Conservation (phyloP, 495 filamentous ascomycete genomes). For the Talaromyces nanjingensis region DNA sequence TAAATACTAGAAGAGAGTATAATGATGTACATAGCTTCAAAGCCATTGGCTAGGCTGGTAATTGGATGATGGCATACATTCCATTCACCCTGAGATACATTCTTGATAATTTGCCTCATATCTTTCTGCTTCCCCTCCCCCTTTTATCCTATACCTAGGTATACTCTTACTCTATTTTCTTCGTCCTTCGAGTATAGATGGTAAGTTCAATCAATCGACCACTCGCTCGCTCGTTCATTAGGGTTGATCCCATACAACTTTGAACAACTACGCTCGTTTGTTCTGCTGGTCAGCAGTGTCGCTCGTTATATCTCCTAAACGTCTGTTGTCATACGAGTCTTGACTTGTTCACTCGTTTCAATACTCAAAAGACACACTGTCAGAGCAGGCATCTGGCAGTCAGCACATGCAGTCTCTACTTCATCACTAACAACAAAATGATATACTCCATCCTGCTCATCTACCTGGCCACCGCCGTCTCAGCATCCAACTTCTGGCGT, state of each 20-base stretch:
- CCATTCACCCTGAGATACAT: neutral
- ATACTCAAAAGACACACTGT: neutral
- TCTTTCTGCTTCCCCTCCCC: neutral
- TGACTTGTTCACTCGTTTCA: neutral
- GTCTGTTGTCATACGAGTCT: neutral
- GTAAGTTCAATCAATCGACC: too few relatives aligned
- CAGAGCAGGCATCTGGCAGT: neutral
- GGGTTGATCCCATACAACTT: neutral
- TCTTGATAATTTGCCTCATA: constrained; percentile 1
- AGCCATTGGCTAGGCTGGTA: neutral
- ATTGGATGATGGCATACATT: neutral
- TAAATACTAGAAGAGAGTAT: neutral
- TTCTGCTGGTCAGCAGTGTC: neutral
- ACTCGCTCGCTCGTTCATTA: neutral
- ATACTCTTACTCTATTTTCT: neutral
- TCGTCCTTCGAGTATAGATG: too few relatives aligned
- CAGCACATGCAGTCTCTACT: neutral
- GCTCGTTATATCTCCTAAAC: neutral
- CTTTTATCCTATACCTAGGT: neutral
- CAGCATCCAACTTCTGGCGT: constrained; percentile 71
- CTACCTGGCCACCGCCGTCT: constrained; percentile 8
- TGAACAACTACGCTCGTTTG: neutral
- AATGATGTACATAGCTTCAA: neutral
- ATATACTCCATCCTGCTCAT: neutral
- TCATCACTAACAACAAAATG: neutral